phyloP scores from a whole-genome alignment of 2,329 filamentous ascomycete genomes.

The Epichloe bromicola region DNA sequence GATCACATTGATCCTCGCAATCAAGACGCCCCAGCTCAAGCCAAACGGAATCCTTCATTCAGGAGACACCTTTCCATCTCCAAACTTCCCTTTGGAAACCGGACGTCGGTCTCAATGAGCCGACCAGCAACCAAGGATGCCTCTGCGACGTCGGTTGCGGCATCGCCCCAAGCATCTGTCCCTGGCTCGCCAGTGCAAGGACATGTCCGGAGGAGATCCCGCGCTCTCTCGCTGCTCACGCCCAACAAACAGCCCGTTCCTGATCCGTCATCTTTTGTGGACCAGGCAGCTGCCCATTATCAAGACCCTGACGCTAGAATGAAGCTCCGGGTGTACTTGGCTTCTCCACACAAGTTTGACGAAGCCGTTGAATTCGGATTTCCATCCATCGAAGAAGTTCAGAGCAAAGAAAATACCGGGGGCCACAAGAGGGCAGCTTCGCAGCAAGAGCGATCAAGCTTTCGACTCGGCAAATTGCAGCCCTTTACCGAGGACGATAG shows the following conservation, averaged over 20 bases:
- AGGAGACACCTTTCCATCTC: conserved; percentile 60
- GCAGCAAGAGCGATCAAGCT: conserved; percentile 15
- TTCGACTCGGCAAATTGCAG: conserved; percentile 36
- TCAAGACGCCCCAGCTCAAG: conserved; percentile 30
- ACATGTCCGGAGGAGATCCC: conserved; percentile 38
- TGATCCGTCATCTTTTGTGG: conserved; percentile 30
- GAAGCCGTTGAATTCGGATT: conserved; percentile 93
- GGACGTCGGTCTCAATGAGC: conserved; percentile 36
- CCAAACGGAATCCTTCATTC: conserved; percentile 46
- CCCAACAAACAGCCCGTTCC: conserved; percentile 26
- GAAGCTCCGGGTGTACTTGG: conserved; percentile 79
- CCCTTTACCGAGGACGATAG: conserved; percentile 47
- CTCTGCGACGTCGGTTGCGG: conserved; percentile 14
- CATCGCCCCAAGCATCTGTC: conserved; percentile 11
- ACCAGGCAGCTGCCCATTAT: conserved; percentile 68
- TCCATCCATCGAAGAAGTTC: conserved; percentile 44
- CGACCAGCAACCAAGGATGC: conserved; percentile 33
- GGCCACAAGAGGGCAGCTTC: conserved; percentile 11
- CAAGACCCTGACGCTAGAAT: conserved; percentile 79
- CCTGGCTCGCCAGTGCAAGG: conserved; percentile 12
- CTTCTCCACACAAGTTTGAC: conserved; percentile 88
- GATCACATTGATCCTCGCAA: conserved; percentile 50
- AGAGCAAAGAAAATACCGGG: conserved; percentile 18
- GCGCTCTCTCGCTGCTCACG: conserved; percentile 40
- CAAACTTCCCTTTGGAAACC: conserved; percentile 45